These are phyloP conservation scores for Trichosporon faecale DNA, from an alignment of 1,284 basidiomycete genomes.

Conservation along the genomic window DNA sequence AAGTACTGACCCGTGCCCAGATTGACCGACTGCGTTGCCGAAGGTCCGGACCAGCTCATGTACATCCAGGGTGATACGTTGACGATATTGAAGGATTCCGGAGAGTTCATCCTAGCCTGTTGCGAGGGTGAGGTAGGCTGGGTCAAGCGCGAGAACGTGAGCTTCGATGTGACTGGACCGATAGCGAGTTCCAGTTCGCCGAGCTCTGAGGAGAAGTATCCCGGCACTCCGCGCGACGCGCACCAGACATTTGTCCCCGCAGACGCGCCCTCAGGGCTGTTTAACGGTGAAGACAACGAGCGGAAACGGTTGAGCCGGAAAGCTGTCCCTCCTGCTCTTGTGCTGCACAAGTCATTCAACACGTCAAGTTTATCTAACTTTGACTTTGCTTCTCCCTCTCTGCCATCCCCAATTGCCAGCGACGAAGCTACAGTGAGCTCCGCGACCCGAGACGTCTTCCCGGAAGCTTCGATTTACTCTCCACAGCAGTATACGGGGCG, in stretches of 20 bases:
- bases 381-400: neutral
- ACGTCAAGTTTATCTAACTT: neutral
- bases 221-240: neutral
- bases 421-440: conserved; percentile 4
- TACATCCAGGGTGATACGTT: conserved; percentile 81
- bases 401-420: conserved; percentile 1
- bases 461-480: neutral
- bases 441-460: conserved; percentile 1
- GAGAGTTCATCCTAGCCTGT: conserved; percentile 61
- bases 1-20: conserved; percentile 27
- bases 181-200: conserved; percentile 29
- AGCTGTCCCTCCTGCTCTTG: neutral
- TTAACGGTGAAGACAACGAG: neutral
- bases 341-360: conserved; percentile 3
- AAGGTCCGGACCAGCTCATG: conserved; percentile 77
- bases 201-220: conserved; percentile 2
- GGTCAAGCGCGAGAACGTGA: conserved; percentile 58
- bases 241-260: neutral
- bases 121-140: conserved; percentile 89
- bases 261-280: neutral
- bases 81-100: conserved; percentile 70
- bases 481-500: neutral
- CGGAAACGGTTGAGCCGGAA: neutral
- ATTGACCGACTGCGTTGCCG: conserved; percentile 66
- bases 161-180: neutral